phyloP scores from a whole-genome alignment of 768 basidiomycete species.

The Phlegmacium glaucopus region DNA sequence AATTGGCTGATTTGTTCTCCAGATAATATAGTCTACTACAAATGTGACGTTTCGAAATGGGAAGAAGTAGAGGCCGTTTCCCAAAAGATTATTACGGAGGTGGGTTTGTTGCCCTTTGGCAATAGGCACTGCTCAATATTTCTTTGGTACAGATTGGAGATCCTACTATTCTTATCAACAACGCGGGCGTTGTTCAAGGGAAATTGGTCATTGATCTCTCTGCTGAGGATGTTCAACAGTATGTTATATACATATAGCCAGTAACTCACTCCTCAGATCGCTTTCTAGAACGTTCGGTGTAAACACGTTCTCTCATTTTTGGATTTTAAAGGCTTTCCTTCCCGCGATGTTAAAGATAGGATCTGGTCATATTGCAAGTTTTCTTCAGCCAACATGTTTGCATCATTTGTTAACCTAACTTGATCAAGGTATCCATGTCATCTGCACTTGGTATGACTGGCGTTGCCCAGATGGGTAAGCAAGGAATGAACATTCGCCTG shows the following conservation, averaged over 20 bases:
- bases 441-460: conserved; percentile 74
- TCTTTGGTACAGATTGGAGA: conserved; percentile 61
- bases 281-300: conserved; percentile 76
- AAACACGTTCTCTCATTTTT: conserved; percentile 88
- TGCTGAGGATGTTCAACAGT: conserved; percentile 82
- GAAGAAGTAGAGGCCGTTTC: conserved; percentile 79
- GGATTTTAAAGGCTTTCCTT: conserved; percentile 90
- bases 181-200: conserved; percentile 92
- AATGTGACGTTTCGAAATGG: conserved; percentile 90
- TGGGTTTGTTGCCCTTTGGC: conserved; percentile 25
- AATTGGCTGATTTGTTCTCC: conserved; percentile 4
- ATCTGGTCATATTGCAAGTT: conserved; percentile 78
- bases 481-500: neutral
- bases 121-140: conserved; percentile 1
- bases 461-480: conserved; percentile 71
- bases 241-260: conserved; percentile 3
- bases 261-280: conserved; percentile 4
- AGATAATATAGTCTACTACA: conserved; percentile 84
- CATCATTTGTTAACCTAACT: conserved; percentile 9
- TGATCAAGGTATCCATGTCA: conserved; percentile 64
- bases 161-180: conserved; percentile 90
- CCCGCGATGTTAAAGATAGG: conserved; percentile 80
- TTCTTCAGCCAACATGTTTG: neutral
- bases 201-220: conserved; percentile 79
- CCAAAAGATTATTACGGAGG: conserved; percentile 74